Conservation (phyloP, 305 asterid species). For the Solanum chacoense region DNA sequence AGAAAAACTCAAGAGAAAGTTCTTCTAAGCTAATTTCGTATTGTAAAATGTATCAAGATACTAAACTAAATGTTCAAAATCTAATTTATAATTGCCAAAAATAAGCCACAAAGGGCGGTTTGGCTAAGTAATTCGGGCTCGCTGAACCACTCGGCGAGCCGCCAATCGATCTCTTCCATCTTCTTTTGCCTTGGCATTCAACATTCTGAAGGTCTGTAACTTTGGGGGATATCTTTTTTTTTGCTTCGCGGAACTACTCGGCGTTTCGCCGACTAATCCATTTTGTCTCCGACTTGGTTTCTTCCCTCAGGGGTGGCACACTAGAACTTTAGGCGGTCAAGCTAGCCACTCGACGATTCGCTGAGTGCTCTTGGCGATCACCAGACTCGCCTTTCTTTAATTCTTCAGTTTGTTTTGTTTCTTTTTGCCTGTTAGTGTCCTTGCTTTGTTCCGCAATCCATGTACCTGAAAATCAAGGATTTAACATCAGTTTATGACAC, state of each 20-base stretch:
- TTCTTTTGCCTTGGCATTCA: background rate
- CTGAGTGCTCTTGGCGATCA: background rate
- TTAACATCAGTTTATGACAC: background rate
- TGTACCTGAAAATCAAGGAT: no score
- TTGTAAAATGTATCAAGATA: background rate
- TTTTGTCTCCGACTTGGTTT: background rate
- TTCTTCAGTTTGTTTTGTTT: background rate
- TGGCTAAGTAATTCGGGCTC: background rate
- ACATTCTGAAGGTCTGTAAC: background rate
- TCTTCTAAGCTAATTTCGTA: background rate
- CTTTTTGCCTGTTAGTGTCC: background rate
- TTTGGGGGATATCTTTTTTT: no score
- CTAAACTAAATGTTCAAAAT: background rate
- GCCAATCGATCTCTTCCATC: background rate
- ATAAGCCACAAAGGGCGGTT: background rate
- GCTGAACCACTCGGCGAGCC: background rate
- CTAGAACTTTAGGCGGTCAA: no score
- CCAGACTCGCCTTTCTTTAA: background rate
- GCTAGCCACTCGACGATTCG: background rate
- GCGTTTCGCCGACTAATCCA: fast-evolving
- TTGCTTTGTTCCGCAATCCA: background rate
- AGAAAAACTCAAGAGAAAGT: background rate
- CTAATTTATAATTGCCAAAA: no score
- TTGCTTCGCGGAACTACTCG: background rate
- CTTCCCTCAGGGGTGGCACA: background rate